A percentile compares a stretch with the other conserved stretches of the same genome.
Evolutionary conservation across 2,329 filamentous ascomycete genomes (phyloP).

Genomic region (Fusarium sp.): DNA sequence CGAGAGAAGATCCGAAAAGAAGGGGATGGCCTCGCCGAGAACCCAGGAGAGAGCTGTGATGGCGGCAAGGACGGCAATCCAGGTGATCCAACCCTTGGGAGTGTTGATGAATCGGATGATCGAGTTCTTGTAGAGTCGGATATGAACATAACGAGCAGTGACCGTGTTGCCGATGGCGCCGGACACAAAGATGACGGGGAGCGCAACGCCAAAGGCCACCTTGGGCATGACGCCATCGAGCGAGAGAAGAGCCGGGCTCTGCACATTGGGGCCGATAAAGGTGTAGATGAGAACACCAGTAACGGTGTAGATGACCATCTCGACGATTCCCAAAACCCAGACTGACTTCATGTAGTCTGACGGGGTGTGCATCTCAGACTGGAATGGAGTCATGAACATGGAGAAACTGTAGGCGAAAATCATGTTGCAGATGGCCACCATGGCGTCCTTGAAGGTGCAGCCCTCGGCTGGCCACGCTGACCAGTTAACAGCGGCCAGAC

Average conservation of each 20-base stretch:
- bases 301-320: conserved; percentile 67
- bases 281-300: conserved; percentile 70
- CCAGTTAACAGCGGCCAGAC: conserved; percentile 38
- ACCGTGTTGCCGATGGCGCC: conserved; percentile 66
- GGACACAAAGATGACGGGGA: conserved; percentile 72
- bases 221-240: conserved; percentile 63
- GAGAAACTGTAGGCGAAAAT: conserved; percentile 67
- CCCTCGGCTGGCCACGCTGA: conserved; percentile 50
- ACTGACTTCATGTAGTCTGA: conserved; percentile 57
- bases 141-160: conserved; percentile 49
- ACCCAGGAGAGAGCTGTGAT: conserved; percentile 57
- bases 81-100: conserved; percentile 51
- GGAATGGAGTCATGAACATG: conserved; percentile 54
- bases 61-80: conserved; percentile 63
- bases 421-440: conserved; percentile 67
- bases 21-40: conserved; percentile 71
- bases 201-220: conserved; percentile 69
- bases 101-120: conserved; percentile 35
- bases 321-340: conserved; percentile 62
- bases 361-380: conserved; percentile 55
- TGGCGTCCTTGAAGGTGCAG: conserved; percentile 57
- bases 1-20: conserved; percentile 71
- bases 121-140: conserved; percentile 34
- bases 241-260: conserved; percentile 69
- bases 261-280: conserved; percentile 65